Evolutionary conservation across 495 filamentous ascomycete species (phyloP), one percentile per base, ranked within the genome.

Genomic region (Hypoxylon lienhwacheense): DNA sequence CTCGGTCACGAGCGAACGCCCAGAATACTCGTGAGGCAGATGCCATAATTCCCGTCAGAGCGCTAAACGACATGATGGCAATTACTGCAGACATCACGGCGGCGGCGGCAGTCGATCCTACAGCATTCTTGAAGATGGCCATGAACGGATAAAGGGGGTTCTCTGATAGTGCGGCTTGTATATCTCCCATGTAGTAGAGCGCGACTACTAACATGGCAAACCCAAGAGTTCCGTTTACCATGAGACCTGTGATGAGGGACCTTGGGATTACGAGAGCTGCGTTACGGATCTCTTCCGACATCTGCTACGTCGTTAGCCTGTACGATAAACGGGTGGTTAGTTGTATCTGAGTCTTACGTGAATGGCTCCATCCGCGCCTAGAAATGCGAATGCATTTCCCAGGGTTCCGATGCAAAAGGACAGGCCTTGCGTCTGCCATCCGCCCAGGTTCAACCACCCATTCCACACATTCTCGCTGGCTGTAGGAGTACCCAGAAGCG

Each of bases 1-100:
- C 78, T 34, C 71, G 69, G 45, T 81, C 79, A 14, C 78, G 76
- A 7, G 78, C 69, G 36, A 82, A 81, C 0, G 76, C 74, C 78
- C 78, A 81, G 10, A 72, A 72, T 8, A 79, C 53, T 7, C 78
- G 69, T 4, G 79, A 81, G 16, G 77, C 75, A 10, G 77, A 77
- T 20, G 78, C 79, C 5, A 78, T 53, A 32, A 77, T 49, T 35
- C 73, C 70, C n/a, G n/a, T n/a, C 43, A 78, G 73, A 35, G 70
- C 58, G 40, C 73, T 71, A 46, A 75, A 70, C 37, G 72, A 73
- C 31, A 69, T 67, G 2, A 75, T 61, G 26, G 76, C 55, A n/a
- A 70, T 66, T 19, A 79, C 59, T 14, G 79, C 64, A 14, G 70
- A 55, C 2, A 73, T 64, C 71, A 81, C 73, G 5, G 65, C 54